Percentiles rank a stretch among this genome's conserved stretches.
phyloP scores from a whole-genome alignment of 1,139 yeast species.

The Candida sp. region DNA sequence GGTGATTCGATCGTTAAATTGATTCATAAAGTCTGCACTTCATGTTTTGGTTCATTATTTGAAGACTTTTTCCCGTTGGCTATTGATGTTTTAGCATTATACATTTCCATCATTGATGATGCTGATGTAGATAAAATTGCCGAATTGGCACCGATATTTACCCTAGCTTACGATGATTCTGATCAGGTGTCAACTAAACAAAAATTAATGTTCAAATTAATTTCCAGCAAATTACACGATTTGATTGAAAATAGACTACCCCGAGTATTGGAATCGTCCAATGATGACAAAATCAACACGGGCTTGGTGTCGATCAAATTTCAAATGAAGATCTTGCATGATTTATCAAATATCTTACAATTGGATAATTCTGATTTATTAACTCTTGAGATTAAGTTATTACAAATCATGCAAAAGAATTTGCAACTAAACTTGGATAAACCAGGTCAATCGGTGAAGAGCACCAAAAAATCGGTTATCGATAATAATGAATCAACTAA shows the following conservation, averaged over 20 bases:
- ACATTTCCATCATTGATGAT: conserved; percentile 13
- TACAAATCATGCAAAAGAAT: conserved; percentile 12
- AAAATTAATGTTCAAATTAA: conserved; percentile 10
- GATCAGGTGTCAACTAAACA: conserved; percentile 4
- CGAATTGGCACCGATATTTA: conserved; percentile 3
- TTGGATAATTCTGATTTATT: conserved; percentile 7
- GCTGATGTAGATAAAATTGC: conserved; percentile 8
- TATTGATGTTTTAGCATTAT: conserved; percentile 26
- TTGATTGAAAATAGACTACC: conserved; percentile 21
- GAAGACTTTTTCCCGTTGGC: conserved; percentile 27
- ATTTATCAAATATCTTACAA: conserved; percentile 11
- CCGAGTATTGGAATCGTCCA: conserved; percentile 22
- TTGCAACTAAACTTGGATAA: conserved; percentile 14
- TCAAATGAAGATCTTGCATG: conserved; percentile 21
- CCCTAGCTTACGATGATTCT: neutral
- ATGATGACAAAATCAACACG: conserved; percentile 29
- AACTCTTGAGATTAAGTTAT: conserved; percentile 9
- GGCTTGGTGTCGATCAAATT: conserved; percentile 27
- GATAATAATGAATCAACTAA: conserved; percentile 11
- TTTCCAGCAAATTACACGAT: conserved; percentile 20
- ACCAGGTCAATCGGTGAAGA: conserved; percentile 2
- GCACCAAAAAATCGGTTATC: conserved; percentile 2
- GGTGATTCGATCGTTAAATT: conserved; percentile 20
- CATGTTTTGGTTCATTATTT: conserved; percentile 33
- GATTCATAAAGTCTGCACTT: conserved; percentile 16